These are phyloP conservation scores for Zea luxurians DNA, from an alignment of 176 grass and related monocot species.

Conservation along the genomic window DNA sequence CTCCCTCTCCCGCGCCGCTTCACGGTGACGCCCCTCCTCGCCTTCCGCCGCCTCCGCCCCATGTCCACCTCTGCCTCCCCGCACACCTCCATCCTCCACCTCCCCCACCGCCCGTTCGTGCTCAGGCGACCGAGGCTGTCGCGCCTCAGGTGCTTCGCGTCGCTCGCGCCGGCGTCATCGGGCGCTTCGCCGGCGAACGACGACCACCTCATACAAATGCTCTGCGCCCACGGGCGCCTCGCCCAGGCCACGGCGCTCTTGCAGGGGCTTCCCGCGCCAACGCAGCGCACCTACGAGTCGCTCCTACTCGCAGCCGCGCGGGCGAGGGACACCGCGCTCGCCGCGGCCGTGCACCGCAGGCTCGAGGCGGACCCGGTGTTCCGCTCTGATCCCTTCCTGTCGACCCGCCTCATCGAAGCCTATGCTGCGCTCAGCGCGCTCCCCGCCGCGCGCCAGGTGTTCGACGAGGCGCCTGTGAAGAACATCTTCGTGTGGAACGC, in stretches of 20 bases:
- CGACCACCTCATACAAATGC: constrained; percentile 67
- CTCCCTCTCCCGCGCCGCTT: constrained; percentile 17
- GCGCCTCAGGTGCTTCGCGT: constrained; percentile 39
- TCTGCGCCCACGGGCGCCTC: constrained; percentile 62
- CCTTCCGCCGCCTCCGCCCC: constrained; percentile 26
- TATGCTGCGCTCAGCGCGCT: constrained; percentile 55
- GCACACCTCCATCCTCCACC: constrained; percentile 31
- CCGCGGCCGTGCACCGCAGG: constrained; percentile 47
- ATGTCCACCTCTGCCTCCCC: constrained; percentile 32
- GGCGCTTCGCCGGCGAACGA: constrained; percentile 20
- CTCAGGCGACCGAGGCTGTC: constrained; percentile 11
- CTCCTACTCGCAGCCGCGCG: constrained; percentile 56
- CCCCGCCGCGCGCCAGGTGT: constrained; percentile 65
- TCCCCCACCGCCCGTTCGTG: constrained; percentile 17
- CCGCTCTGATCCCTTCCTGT: constrained; percentile 63
- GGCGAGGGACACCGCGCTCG: constrained; percentile 38
- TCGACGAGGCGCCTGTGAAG: constrained; percentile 60
- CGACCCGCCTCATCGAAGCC: constrained; percentile 70
- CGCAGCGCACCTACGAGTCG: constrained; percentile 76
- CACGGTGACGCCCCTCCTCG: constrained; percentile 37
- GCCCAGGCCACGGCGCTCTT: constrained; percentile 54
- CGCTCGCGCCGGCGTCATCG: constrained; percentile 17
- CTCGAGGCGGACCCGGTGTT: constrained; percentile 56
- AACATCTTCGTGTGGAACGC: constrained; percentile 89
- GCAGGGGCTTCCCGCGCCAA: constrained; percentile 55